Conservation (phyloP, 2,329 filamentous ascomycete species). For the Diaporthe ilicicola region DNA sequence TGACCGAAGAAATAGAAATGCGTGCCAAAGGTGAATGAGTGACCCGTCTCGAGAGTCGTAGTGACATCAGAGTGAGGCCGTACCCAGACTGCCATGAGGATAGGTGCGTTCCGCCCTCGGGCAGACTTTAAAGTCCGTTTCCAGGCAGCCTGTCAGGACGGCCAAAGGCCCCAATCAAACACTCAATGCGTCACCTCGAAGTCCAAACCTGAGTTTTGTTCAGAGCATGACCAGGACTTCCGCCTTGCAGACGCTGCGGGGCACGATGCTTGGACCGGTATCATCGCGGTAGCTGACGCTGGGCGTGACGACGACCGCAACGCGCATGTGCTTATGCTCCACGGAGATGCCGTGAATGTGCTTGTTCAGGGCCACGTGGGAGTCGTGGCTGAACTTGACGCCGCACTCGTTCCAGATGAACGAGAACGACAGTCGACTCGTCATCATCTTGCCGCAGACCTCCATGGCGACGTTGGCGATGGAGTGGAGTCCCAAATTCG, state of each 20-base stretch:
- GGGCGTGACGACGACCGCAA: constrained; percentile 64
- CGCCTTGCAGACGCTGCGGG: constrained; percentile 54
- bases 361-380: constrained; percentile 57
- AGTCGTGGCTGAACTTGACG: constrained; percentile 56
- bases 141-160: neutral
- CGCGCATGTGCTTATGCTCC: constrained; percentile 59
- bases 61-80: neutral
- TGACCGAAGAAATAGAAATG: neutral
- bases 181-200: neutral
- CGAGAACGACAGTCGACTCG: constrained; percentile 44
- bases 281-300: constrained; percentile 64
- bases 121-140: neutral
- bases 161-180: neutral
- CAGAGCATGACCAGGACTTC: constrained; percentile 60
- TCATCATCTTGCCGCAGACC: constrained; percentile 57
- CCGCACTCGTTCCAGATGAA: constrained; percentile 58
- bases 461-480: constrained; percentile 54
- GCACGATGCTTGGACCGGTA: constrained; percentile 52
- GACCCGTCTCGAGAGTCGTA: neutral
- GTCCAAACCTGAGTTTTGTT: neutral
- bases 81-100: neutral
- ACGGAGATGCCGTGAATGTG: constrained; percentile 50
- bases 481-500: constrained; percentile 52
- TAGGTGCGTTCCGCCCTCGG: neutral
- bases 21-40: neutral